Base-by-base conservation (phyloP, 1,284 basidiomycete species). In the Cryptococcus sp. region DNA sequence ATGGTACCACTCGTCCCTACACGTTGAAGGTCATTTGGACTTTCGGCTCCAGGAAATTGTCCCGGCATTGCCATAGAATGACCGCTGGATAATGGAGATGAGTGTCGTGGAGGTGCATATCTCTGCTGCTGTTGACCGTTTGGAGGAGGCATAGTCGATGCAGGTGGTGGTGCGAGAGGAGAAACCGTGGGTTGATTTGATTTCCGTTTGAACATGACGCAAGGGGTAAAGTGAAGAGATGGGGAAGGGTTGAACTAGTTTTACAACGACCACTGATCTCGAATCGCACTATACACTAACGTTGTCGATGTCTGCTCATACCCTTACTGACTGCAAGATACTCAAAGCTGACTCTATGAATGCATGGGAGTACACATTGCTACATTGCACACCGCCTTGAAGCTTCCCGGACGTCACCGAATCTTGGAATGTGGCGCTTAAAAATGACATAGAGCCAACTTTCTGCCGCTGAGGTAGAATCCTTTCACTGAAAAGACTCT, bases 151-250 rank as follows among this genome's bases (percentile, higher is more conserved):
- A 46, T 45, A 30, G 55, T 50, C 4, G 57, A 50, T 6, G 56
- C 52, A 23, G 58, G 59, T 5, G 63, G 63, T 31, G 63, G 58
- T 15, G 56, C 57, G 1, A 64, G 58, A 23, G 64, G 64, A 31
- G 64, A 64, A n/a, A 66, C 49, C 3, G 36, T 38, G 14, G 60
- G 58, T 31, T 52, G 50, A 23, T 46, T 23, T 15, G 58, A 55
- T 23, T 53, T 64, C 54, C 45, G 33, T 53, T 60, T 64, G 62
- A 66, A 66, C 62, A 66, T 66, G 44, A 46, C 23, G 44, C 30
- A 8, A 8, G 10, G 23, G 23, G 10, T 10, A 46, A 31, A 10
- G 23, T 13, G 23, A 8, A n/a, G 44, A 8, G 8, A 23, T 31
- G 11, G 11, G 44, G 23, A 13, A 8, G 11, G 44, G 23, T 46